Evolutionary conservation across 768 basidiomycete genomes (phyloP).

Genomic region (Candolleomyces eurysporus): DNA sequence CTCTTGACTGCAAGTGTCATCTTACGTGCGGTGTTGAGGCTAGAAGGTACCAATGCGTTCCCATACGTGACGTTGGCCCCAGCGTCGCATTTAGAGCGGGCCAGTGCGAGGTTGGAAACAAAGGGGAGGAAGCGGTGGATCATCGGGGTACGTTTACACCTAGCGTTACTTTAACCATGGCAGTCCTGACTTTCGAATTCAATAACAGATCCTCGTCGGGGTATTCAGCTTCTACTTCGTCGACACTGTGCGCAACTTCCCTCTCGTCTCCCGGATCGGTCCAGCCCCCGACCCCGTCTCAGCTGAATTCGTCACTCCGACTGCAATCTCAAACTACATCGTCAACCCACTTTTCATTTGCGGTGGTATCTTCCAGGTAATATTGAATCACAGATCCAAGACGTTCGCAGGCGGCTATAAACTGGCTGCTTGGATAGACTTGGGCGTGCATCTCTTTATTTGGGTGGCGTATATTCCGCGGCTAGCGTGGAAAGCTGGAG

Average conservation of each 20-base stretch:
- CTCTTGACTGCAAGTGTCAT: conserved; percentile 20
- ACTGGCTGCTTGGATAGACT: too few relatives aligned
- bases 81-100: conserved; percentile 26
- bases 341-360: too few relatives aligned
- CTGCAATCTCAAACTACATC: background rate
- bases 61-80: conserved; percentile 14
- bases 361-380: too few relatives aligned
- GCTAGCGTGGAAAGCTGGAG: background rate
- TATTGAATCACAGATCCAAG: conserved; percentile 14
- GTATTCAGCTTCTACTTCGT: too few relatives aligned
- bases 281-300: background rate
- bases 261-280: conserved; percentile 6
- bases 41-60: conserved; percentile 21
- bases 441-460: background rate
- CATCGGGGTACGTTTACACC: too few relatives aligned
- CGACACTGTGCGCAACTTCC: too few relatives aligned
- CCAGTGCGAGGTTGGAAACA: conserved; percentile 21
- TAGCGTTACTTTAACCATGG: too few relatives aligned
- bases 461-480: too few relatives aligned
- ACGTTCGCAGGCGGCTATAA: too few relatives aligned
- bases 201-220: too few relatives aligned
- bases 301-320: background rate
- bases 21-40: conserved; percentile 22
- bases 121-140: background rate
- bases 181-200: conserved; percentile 25